These are phyloP conservation scores for Penicillium paxilli DNA, from an alignment of 495 filamentous ascomycete genomes.

Conservation along the genomic window DNA sequence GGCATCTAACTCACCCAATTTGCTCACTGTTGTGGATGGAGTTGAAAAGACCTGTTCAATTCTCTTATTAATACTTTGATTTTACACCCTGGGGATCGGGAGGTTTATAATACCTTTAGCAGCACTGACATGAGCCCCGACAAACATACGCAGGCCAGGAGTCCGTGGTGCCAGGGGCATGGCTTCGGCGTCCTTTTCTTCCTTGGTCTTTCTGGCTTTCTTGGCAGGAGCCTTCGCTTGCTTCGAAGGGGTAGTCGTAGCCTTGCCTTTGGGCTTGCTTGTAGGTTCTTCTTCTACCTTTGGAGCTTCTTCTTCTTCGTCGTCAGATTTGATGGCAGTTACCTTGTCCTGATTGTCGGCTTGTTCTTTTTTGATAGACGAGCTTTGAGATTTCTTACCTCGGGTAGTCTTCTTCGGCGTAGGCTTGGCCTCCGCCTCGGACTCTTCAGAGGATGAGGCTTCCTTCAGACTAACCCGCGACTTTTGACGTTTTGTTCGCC, in stretches of 20 bases:
- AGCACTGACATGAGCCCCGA: slow-evolving; percentile 88
- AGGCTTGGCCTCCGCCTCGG: slow-evolving; percentile 8
- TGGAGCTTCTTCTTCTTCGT: neutral
- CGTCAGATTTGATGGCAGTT: neutral
- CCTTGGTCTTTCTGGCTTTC: slow-evolving; percentile 37
- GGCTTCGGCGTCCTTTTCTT: slow-evolving; percentile 42
- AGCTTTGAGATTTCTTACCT: slow-evolving; percentile 4
- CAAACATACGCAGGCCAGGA: slow-evolving; percentile 70
- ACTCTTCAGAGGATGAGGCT: slow-evolving; percentile 14
- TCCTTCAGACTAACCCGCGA: slow-evolving; percentile 22
- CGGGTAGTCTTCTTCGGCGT: neutral
- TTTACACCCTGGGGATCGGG: neutral
- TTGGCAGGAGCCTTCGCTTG: slow-evolving; percentile 14
- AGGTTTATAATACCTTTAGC: slow-evolving; percentile 61
- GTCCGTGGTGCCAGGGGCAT: slow-evolving; percentile 72
- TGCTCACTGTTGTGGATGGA: slow-evolving; percentile 74
- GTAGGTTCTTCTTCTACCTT: slow-evolving; percentile 13
- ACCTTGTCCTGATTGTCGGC: slow-evolving; percentile 1
- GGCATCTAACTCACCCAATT: slow-evolving; percentile 56
- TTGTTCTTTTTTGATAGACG: slow-evolving; percentile 22
- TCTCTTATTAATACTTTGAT: neutral
- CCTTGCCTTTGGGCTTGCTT: slow-evolving; percentile 1
- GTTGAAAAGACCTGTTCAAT: slow-evolving; percentile 75
- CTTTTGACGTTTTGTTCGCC: slow-evolving; percentile 42
- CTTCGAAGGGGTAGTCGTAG: neutral